phyloP scores from a whole-genome alignment of 352 stramenopile genomes.

The Globisporangium polare region DNA sequence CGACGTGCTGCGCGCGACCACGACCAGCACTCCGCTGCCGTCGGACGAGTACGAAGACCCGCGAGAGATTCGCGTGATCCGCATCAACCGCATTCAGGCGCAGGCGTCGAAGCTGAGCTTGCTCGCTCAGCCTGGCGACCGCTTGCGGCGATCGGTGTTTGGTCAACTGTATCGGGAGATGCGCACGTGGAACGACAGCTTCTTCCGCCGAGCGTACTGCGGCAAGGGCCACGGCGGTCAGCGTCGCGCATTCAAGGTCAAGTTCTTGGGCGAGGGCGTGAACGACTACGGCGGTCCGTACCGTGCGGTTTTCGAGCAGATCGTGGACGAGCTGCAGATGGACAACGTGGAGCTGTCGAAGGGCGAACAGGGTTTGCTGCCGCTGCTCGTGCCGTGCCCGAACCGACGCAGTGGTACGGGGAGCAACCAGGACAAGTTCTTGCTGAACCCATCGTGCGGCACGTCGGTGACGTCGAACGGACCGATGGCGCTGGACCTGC shows the following conservation, averaged over 20 bases:
- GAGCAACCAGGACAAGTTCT: constrained; percentile 91
- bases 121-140: constrained; percentile 83
- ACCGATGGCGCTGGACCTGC: constrained; percentile 90
- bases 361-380: constrained; percentile 82
- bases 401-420: constrained; percentile 84
- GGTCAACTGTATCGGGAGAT: constrained; percentile 97
- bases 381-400: constrained; percentile 85
- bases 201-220: constrained; percentile 95
- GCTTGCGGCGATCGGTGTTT: constrained; percentile 93
- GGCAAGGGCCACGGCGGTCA: constrained; percentile 97
- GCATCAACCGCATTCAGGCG: constrained; percentile 96
- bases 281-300: constrained; percentile 99
- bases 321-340: constrained; percentile 94
- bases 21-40: constrained; percentile 94
- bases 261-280: constrained; percentile 97
- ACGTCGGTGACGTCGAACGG: constrained; percentile 78
- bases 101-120: constrained; percentile 86
- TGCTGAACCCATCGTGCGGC: constrained; percentile 83
- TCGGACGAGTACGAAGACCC: constrained; percentile 99
- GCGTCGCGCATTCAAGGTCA: constrained; percentile 98
- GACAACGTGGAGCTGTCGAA: constrained; percentile 85
- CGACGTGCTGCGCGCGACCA: constrained; percentile 92
- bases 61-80: constrained; percentile 96
- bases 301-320: constrained; percentile 96
- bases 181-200: constrained; percentile 91